Percentiles rank a stretch among this genome's conserved stretches.
phyloP scores from a whole-genome alignment of 345 rosid genomes.

The Citrus cavaleriei region DNA sequence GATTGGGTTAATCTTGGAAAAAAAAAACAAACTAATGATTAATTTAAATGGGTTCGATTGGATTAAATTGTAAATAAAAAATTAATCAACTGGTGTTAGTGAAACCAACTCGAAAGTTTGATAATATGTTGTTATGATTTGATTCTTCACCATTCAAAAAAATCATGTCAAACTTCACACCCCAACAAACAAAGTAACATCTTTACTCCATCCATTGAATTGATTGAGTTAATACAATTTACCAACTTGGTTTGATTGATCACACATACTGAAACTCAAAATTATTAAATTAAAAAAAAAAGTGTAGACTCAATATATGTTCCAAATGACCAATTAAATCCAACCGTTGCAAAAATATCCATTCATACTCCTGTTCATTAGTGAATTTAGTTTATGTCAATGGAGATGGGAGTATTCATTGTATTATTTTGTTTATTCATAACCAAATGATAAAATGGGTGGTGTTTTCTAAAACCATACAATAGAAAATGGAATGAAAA shows the following conservation, averaged over 20 bases:
- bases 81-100: neutral
- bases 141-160: neutral
- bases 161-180: neutral
- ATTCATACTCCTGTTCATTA: too few relatives aligned
- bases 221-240: constrained; percentile 1
- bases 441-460: neutral
- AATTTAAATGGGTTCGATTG: neutral
- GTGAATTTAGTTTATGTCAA: too few relatives aligned
- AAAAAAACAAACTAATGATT: neutral
- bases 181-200: neutral
- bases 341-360: too few relatives aligned
- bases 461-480: neutral
- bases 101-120: neutral
- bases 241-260: constrained; percentile 1
- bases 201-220: neutral
- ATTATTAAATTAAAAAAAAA: too few relatives aligned
- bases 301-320: too few relatives aligned
- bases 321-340: too few relatives aligned
- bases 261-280: neutral
- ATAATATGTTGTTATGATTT: neutral
- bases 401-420: too few relatives aligned
- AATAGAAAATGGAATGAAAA: neutral
- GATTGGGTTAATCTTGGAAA: neutral
- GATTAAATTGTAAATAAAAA: neutral
- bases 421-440: too few relatives aligned